Evolutionary conservation across 2,329 filamentous ascomycete genomes (phyloP).

Genomic region (Fusarium camptoceras): DNA sequence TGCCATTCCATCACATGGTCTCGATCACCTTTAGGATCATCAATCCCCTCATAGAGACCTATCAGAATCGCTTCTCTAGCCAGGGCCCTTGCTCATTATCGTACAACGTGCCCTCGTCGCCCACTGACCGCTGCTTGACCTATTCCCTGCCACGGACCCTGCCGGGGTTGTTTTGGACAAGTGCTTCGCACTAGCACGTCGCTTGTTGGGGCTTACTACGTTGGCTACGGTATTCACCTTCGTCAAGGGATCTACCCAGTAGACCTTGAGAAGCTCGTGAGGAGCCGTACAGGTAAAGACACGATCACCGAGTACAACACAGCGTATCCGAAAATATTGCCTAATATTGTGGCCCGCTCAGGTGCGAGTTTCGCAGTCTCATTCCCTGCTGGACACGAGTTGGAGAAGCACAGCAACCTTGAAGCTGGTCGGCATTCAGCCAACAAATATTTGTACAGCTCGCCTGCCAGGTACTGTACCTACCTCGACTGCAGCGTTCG

Average conservation of each 20-base stretch:
- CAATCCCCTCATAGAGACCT: conserved; percentile 26
- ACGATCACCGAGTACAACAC: conserved; percentile 28
- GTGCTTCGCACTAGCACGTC: conserved; percentile 41
- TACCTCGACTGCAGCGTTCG: conserved; percentile 44
- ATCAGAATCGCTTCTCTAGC: conserved; percentile 16
- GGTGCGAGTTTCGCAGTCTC: conserved; percentile 10
- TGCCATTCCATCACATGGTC: conserved; percentile 40
- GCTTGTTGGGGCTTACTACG: conserved; percentile 34
- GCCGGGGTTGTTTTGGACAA: conserved; percentile 43
- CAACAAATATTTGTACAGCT: conserved; percentile 30
- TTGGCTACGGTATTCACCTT: conserved; percentile 11
- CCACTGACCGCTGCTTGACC: conserved; percentile 48
- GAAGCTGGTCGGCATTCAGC: conserved; percentile 15
- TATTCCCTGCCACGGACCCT: conserved; percentile 41
- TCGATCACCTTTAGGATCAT: conserved; percentile 36
- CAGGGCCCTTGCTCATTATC: conserved; percentile 35
- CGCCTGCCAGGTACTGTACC: conserved; percentile 36
- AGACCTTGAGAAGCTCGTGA: conserved; percentile 25
- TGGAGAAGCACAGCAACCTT: conserved; percentile 30
- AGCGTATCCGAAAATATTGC: conserved; percentile 11
- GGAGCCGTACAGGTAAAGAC: conserved; percentile 30
- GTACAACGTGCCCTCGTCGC: conserved; percentile 34
- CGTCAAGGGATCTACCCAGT: conserved; percentile 22
- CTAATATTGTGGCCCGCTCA: conserved; percentile 11
- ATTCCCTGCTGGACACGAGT: conserved; percentile 12